Conservation (phyloP, 768 basidiomycete species). For the Mycena rebaudengoi region DNA sequence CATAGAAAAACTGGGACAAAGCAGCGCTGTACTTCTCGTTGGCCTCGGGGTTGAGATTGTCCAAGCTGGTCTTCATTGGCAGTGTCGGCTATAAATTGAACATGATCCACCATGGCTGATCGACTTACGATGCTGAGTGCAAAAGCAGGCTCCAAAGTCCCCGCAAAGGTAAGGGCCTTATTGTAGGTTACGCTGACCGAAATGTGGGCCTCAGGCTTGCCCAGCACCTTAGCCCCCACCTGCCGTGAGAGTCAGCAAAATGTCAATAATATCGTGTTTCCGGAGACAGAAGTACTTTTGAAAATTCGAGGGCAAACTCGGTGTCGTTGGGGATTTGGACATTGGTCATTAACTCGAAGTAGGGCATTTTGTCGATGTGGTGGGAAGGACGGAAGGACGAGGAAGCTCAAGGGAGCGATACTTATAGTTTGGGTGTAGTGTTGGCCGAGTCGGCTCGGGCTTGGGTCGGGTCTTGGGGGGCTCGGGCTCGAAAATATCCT, state of each 20-base stretch:
- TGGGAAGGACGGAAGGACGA: no score
- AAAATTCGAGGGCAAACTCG: no score
- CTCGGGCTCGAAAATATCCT: no score
- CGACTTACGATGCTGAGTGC: conserved; percentile 62
- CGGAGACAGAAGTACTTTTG: no score
- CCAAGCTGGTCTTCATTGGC: conserved; percentile 58
- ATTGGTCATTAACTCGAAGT: no score
- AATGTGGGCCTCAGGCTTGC: conserved; percentile 65
- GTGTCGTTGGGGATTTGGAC: no score
- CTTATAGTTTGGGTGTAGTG: no score
- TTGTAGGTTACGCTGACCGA: conserved; percentile 64
- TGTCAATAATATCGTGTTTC: no score
- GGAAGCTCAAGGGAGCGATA: no score
- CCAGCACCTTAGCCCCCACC: conserved; percentile 61
- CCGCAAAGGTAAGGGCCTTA: conserved; percentile 66
- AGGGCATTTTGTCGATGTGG: no score
- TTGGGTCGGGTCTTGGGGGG: no score
- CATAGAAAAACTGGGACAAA: conserved; percentile 62
- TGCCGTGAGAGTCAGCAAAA: conserved; percentile 30
- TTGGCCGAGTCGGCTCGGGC: no score
- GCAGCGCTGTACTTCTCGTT: conserved; percentile 64
- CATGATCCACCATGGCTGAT: background rate
- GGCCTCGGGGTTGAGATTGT: conserved; percentile 55
- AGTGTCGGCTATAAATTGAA: background rate
- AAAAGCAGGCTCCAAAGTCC: conserved; percentile 74